phyloP scores from a whole-genome alignment of 192 early-diverging fungal species.

The Glomus cerebriforme region DNA sequence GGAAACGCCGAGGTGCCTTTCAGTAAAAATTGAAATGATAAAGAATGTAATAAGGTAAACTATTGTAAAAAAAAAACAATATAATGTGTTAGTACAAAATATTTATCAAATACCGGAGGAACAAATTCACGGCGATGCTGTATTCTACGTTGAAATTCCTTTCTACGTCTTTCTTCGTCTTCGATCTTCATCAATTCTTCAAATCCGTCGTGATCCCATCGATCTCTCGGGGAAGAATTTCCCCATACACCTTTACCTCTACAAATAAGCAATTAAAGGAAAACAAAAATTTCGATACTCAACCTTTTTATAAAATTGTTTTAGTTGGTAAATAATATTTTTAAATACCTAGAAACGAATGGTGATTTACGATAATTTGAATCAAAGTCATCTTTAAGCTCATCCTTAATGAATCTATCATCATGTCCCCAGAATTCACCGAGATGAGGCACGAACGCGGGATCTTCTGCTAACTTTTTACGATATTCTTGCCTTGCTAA shows the following conservation, averaged over 20 bases:
- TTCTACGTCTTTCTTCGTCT: conserved; percentile 32
- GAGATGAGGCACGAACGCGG: conserved; percentile 57
- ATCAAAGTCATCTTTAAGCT: conserved; percentile 43
- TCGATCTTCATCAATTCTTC: conserved; percentile 54
- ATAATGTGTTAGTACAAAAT: background rate
- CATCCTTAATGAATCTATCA: conserved; percentile 56
- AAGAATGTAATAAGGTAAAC: background rate
- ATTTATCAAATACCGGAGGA: background rate
- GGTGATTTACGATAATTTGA: conserved; percentile 6
- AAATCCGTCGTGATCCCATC: conserved; percentile 55
- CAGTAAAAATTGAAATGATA: background rate
- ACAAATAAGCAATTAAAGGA: background rate
- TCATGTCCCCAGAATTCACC: conserved; percentile 63
- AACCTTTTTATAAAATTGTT: background rate
- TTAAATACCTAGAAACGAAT: conserved; percentile 22
- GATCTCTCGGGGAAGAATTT: conserved; percentile 24
- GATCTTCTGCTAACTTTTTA: conserved; percentile 56
- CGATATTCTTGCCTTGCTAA: conserved; percentile 54
- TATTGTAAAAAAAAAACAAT: background rate
- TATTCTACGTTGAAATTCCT: background rate
- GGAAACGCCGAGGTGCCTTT: background rate
- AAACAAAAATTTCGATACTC: background rate
- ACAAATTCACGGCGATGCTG: conserved; percentile 6
- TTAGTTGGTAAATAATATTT: background rate
- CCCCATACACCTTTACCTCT: conserved; percentile 19